Evolutionary conservation across 2,329 filamentous ascomycete genomes (phyloP), one percentile per base, ranked within the genome.

Genomic region (Fusarium sp.): DNA sequence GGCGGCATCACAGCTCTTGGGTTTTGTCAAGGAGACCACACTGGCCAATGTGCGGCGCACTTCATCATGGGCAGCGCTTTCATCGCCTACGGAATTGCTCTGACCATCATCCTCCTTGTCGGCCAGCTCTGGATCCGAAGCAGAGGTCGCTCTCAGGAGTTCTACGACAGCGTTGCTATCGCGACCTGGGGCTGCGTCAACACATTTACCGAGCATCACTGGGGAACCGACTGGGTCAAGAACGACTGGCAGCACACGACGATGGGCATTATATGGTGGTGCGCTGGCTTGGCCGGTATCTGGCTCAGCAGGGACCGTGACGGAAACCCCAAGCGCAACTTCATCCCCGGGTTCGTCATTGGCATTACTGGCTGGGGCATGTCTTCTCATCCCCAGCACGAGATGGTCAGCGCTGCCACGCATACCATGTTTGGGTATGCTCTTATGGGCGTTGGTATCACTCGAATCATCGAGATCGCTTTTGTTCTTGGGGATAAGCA

Each of bases 261-360:
- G n/a, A 98, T 99, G 94, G 95, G 95, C n/a, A 87, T 99, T 61
- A 88, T 99, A 47, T 99, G 95, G 95, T 99, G 94, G 94, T 91
- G 88, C 69, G 94, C 95, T 8, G 95, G 95, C 21, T 79, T 99
- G 27, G 84, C 94, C 10, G 95, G 95, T 37, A 84, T 99, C 48
- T 99, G 94, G 95, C 82, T 99, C 35, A 96, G 92, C 74, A 85
- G 87, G 61, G 92, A 89, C 72, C 87, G 92, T 53, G 88, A 94
- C 62, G 94, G 95, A 47, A 83, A 87, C 37, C 93, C 95, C 9
- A 93, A 94, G 81, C 86, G 95, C 67, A 99, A 99, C 78, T 87
- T 99, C 59, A 88, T 99, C 50, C 95, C 95, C 1, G 93, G 87
- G 11, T 90, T 98, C 62, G 92, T 99, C 54, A 91, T 99, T 57